Evolutionary conservation across 768 basidiomycete genomes (phyloP).

Genomic region (Xerocomellus dryophilus): DNA sequence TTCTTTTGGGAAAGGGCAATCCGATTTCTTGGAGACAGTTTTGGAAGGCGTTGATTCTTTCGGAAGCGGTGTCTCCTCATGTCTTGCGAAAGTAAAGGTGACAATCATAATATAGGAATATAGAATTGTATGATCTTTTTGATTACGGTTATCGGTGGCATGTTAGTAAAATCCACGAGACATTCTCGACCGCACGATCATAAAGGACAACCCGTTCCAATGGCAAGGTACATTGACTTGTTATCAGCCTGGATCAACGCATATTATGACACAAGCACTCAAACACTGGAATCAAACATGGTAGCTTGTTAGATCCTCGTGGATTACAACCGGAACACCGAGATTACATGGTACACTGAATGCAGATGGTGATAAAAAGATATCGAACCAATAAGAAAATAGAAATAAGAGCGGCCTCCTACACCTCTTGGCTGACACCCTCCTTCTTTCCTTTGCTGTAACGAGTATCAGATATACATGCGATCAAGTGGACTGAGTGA

Average conservation of each 20-base stretch:
- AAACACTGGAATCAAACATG: background rate
- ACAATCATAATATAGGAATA: background rate
- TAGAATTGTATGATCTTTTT: background rate
- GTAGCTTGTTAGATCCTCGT: background rate
- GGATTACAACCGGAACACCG: constrained; percentile 17
- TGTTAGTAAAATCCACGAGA: background rate
- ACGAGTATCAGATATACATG: constrained; percentile 1
- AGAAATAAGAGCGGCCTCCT: constrained; percentile 5
- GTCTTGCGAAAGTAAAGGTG: constrained; percentile 37
- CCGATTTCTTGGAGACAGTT: constrained; percentile 76
- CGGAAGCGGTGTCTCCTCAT: constrained; percentile 52
- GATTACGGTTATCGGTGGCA: background rate
- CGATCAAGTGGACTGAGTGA: background rate
- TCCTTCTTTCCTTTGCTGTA: constrained; percentile 36
- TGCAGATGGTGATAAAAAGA: constrained; percentile 32
- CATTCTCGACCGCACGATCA: background rate
- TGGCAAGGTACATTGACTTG: background rate
- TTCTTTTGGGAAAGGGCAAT: constrained; percentile 49
- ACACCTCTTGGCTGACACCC: constrained; percentile 33
- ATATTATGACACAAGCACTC: background rate
- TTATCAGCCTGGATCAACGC: background rate
- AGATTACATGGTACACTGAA: constrained; percentile 29
- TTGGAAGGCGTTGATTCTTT: constrained; percentile 62
- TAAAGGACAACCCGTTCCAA: background rate
- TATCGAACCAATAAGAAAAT: constrained; percentile 21